Evolutionary conservation across 495 filamentous ascomycete species (phyloP).

Genomic region (Bathelium albidoporum): DNA sequence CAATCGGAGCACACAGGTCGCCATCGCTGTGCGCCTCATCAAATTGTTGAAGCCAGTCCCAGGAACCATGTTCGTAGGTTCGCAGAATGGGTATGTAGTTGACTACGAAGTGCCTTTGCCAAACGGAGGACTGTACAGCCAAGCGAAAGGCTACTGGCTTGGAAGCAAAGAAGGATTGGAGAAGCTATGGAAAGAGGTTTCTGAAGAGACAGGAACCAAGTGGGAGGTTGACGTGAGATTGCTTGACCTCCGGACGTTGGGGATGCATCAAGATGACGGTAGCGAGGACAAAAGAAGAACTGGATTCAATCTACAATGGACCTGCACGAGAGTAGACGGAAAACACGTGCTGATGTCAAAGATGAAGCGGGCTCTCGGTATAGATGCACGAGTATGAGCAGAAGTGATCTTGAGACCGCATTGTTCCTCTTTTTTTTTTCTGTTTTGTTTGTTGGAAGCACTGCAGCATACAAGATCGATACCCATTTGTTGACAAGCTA

Average conservation of each 20-base stretch:
- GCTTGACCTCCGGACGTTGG: conserved; percentile 7
- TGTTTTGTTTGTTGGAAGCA: background rate
- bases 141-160: background rate
- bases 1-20: conserved; percentile 3
- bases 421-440: background rate
- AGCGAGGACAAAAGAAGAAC: background rate
- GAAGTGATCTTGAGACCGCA: background rate
- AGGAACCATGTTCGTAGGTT: conserved; percentile 3
- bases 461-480: background rate
- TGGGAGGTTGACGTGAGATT: conserved; percentile 6
- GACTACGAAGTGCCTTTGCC: conserved; percentile 3
- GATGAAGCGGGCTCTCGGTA: background rate
- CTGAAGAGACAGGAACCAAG: background rate
- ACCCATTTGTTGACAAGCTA: background rate
- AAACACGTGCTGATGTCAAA: conserved; percentile 1
- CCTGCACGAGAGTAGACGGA: background rate
- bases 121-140: background rate
- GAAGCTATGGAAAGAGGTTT: conserved; percentile 3
- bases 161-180: conserved; percentile 3
- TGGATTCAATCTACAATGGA: conserved; percentile 8
- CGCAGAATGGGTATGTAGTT: conserved; percentile 3
- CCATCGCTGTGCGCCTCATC: background rate
- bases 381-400: conserved; percentile 2
- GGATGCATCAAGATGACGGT: conserved; percentile 6
- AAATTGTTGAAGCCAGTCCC: background rate